These are phyloP conservation scores for Mariannaea sp. DNA, from an alignment of 2,329 filamentous ascomycete genomes.

Conservation along the genomic window DNA sequence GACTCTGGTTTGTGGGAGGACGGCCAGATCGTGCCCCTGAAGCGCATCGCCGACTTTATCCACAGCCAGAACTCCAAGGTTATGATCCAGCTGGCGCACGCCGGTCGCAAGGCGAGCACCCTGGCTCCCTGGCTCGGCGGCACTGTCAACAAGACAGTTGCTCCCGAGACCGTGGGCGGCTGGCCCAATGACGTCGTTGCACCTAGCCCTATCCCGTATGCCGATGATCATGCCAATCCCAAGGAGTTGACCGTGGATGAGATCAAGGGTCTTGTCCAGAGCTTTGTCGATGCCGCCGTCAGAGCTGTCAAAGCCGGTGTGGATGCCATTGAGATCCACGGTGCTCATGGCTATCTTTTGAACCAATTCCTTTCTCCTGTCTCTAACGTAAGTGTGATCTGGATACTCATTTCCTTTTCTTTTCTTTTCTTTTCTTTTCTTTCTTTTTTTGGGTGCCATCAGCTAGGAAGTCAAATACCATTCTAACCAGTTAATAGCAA, in stretches of 20 bases:
- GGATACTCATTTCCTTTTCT: too few species aligned
- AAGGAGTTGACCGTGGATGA: slow-evolving; percentile 71
- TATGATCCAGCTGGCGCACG: slow-evolving; percentile 81
- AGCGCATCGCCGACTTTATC: slow-evolving; percentile 74
- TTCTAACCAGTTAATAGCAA: slow-evolving; percentile 41
- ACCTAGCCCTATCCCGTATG: slow-evolving; percentile 61
- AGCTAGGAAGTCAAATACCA: too few species aligned
- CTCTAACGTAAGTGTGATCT: slow-evolving; percentile 58
- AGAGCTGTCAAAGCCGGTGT: slow-evolving; percentile 71
- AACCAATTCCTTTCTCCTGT: slow-evolving; percentile 67
- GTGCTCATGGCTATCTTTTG: slow-evolving; percentile 69
- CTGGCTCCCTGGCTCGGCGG: slow-evolving; percentile 66
- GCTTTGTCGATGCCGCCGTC: slow-evolving; percentile 63
- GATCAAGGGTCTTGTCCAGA: slow-evolving; percentile 67
- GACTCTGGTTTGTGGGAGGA: slow-evolving; percentile 85
- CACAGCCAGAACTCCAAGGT: slow-evolving; percentile 79
- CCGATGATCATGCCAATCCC: slow-evolving; percentile 63
- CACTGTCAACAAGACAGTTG: slow-evolving; percentile 55
- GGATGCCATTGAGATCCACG: slow-evolving; percentile 74
- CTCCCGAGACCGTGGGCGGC: slow-evolving; percentile 56
- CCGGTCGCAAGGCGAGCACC: slow-evolving; percentile 70
- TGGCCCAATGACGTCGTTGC: slow-evolving; percentile 62
- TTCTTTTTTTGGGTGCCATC: too few species aligned
- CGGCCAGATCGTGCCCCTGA: slow-evolving; percentile 74
- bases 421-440: too few species aligned